Percentiles rank a stretch among this genome's conserved stretches.
These are phyloP conservation scores for Chrysoporthe austroafricana DNA, from an alignment of 2,329 filamentous ascomycete species.

Conservation along the genomic window DNA sequence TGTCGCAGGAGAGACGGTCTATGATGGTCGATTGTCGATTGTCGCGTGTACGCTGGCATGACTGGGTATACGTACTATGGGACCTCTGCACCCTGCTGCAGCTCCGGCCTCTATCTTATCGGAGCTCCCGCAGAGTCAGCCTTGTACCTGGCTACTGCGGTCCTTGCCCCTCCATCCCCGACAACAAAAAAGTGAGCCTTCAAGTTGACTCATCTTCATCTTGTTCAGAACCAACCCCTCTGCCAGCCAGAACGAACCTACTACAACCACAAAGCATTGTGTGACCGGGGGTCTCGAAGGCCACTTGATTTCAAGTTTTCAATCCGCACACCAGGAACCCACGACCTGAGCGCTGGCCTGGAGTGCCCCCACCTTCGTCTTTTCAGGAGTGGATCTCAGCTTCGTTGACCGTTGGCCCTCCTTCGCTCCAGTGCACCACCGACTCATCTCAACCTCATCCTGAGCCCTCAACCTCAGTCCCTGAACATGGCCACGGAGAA, in stretches of 20 bases:
- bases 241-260: background rate
- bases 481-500: conserved; percentile 27
- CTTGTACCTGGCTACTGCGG: background rate
- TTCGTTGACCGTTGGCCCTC: background rate
- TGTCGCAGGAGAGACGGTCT: too few relatives aligned
- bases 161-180: background rate
- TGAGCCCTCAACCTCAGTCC: background rate
- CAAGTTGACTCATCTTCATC: conserved; percentile 2
- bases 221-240: background rate
- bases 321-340: background rate
- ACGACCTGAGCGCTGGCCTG: background rate
- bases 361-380: conserved; percentile 25
- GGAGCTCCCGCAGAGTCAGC: background rate
- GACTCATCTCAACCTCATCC: background rate
- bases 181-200: background rate
- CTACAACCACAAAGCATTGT: background rate
- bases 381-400: background rate
- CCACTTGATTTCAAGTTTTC: background rate
- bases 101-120: conserved; percentile 8
- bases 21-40: too few relatives aligned
- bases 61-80: too few relatives aligned
- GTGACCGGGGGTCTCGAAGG: background rate
- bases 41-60: too few relatives aligned
- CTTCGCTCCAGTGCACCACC: background rate
- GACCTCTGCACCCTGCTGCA: background rate